Evolutionary conservation across 2,329 filamentous ascomycete species (phyloP).

Genomic region (Trichoderma endophyticum): DNA sequence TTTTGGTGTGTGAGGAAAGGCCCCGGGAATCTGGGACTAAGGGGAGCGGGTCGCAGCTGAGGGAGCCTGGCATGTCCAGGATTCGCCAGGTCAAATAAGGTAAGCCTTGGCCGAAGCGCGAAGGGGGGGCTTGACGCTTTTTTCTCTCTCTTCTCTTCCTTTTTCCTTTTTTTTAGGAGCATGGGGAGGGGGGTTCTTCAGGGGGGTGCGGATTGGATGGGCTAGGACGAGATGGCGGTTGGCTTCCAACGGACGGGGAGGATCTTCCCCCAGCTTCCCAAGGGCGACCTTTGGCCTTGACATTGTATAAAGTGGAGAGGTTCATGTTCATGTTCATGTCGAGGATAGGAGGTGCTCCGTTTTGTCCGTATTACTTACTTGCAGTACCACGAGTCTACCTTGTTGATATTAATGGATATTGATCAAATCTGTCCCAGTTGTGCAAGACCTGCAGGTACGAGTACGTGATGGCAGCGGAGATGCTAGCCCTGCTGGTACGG

Average conservation of each 20-base stretch:
- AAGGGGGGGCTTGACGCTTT: not conserved
- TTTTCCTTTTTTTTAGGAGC: not conserved
- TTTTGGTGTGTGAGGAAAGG: constrained; percentile 7
- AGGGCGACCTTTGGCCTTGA: not conserved
- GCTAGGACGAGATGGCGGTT: constrained; percentile 4
- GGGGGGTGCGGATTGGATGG: not conserved
- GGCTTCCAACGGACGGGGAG: not conserved
- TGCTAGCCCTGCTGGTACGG: not conserved
- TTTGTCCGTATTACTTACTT: not conserved
- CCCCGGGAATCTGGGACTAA: constrained; percentile 18
- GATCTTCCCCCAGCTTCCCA: constrained; percentile 10
- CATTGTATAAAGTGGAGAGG: not conserved
- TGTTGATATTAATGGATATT: not conserved
- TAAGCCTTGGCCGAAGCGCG: constrained; percentile 18
- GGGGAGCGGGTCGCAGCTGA: constrained; percentile 19
- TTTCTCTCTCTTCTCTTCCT: not conserved
- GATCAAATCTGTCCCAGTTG: not conserved
- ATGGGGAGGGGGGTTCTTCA: not conserved
- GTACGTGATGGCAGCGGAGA: not conserved
- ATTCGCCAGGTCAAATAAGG: constrained; percentile 16
- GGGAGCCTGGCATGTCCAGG: constrained; percentile 17
- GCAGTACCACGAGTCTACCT: not conserved
- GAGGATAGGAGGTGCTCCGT: not conserved
- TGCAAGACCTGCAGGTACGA: not conserved
- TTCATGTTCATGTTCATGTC: not conserved